Percentiles rank a stretch among this genome's conserved stretches.
These are phyloP conservation scores for rapeseed (Brassica napus) DNA, from an alignment of 345 rosid genomes.

Conservation along the genomic window Da-Ae NC_063437.1:19370501-19371000, in stretches of 20 bases:
- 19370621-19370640: background rate
- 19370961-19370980: background rate
- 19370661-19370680: slow-evolving; percentile 25
- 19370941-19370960: background rate
- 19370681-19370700: slow-evolving; percentile 28
- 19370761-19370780: slow-evolving; percentile 24
- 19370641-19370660: slow-evolving; percentile 6
- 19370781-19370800: slow-evolving; percentile 13
- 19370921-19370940: slow-evolving; percentile 28
- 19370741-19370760: slow-evolving; percentile 11
- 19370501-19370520: background rate
- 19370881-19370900: slow-evolving; percentile 29
- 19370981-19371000: background rate
- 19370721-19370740: slow-evolving; percentile 21
- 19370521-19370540: background rate
- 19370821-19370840: slow-evolving; percentile 46
- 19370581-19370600: background rate
- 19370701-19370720: slow-evolving; percentile 27
- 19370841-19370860: slow-evolving; percentile 59
- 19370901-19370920: slow-evolving; percentile 49
- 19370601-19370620: background rate
- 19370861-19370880: slow-evolving; percentile 58
- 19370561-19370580: background rate
- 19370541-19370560: background rate
- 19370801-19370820: slow-evolving; percentile 26